These are phyloP conservation scores for Yarrowia alimentaria DNA, from an alignment of 805 yeast genomes.

Conservation along the genomic window DNA sequence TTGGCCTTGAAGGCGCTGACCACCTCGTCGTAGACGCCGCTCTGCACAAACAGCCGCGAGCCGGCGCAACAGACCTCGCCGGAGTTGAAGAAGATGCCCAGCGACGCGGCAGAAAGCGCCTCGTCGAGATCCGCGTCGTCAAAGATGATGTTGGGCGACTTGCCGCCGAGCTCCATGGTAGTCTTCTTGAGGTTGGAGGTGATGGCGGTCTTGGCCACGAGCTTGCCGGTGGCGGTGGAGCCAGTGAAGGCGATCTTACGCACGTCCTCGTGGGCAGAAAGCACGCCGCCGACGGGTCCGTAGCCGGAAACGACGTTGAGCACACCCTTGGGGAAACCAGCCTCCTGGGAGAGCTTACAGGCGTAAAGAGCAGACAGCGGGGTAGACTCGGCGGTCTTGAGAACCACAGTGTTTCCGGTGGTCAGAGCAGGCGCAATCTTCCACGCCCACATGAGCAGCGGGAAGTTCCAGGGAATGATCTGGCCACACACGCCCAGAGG, in stretches of 20 bases:
- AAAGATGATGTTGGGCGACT: conserved; percentile 85
- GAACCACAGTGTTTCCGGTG: conserved; percentile 69
- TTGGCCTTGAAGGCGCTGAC: conserved; percentile 54
- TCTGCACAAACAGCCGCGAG: conserved; percentile 86
- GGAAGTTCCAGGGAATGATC: conserved; percentile 73
- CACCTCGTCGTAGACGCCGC: conserved; percentile 72
- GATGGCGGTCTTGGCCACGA: conserved; percentile 72
- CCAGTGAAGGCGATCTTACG: conserved; percentile 94
- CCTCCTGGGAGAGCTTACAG: conserved; percentile 56
- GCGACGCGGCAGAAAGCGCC: conserved; percentile 69
- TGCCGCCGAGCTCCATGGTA: conserved; percentile 93
- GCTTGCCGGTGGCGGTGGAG: conserved; percentile 83
- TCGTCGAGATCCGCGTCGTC: conserved; percentile 77
- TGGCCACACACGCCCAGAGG: conserved; percentile 67
- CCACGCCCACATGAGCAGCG: conserved; percentile 75
- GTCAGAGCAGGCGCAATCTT: conserved; percentile 81
- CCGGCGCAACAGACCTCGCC: conserved; percentile 97
- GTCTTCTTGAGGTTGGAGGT: conserved; percentile 74
- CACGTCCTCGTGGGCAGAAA: conserved; percentile 62
- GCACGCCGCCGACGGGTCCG: conserved; percentile 65
- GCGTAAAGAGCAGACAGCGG: conserved; percentile 66
- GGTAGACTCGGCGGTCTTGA: conserved; percentile 74
- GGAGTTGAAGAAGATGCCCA: conserved; percentile 85
- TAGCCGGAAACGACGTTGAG: conserved; percentile 68
- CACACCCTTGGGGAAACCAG: conserved; percentile 76